Evolutionary conservation across 2,329 filamentous ascomycete genomes (phyloP).

Genomic region (Fusarium torulosum): DNA sequence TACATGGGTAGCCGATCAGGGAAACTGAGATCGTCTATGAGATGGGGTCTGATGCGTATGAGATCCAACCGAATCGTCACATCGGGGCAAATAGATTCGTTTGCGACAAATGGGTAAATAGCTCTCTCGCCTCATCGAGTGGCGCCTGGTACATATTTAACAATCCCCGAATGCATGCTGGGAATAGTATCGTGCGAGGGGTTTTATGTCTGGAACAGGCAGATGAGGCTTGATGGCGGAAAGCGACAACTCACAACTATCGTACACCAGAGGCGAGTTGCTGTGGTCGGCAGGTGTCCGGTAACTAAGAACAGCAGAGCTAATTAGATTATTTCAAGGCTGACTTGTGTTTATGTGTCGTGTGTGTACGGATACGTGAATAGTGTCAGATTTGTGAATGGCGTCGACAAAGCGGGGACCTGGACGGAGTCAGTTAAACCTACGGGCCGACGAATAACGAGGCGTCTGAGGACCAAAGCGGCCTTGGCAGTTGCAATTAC

Average conservation of each 20-base stretch:
- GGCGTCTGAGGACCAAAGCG: slow-evolving; percentile 10
- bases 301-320: slow-evolving; percentile 4
- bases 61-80: slow-evolving; percentile 19
- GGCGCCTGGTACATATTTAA: slow-evolving; percentile 17
- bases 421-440: slow-evolving; percentile 7
- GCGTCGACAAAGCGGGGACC: slow-evolving; percentile 25
- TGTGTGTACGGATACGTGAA: slow-evolving; percentile 24
- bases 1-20: slow-evolving; percentile 30
- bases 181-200: slow-evolving; percentile 26
- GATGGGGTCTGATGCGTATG: slow-evolving; percentile 33
- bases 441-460: slow-evolving; percentile 22
- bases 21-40: slow-evolving; percentile 44
- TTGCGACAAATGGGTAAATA: slow-evolving; percentile 19
- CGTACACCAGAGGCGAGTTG: background rate
- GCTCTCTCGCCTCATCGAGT: slow-evolving; percentile 11
- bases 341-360: slow-evolving; percentile 20
- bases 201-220: slow-evolving; percentile 25
- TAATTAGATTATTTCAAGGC: slow-evolving; percentile 1
- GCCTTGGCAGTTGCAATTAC: slow-evolving; percentile 21
- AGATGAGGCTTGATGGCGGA: slow-evolving; percentile 34
- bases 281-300: slow-evolving; percentile 10
- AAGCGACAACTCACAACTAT: slow-evolving; percentile 33
- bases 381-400: slow-evolving; percentile 42
- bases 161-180: slow-evolving; percentile 16
- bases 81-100: slow-evolving; percentile 24